Evolutionary conservation across 1,284 basidiomycete species (phyloP).

Genomic region (Malassezia nana): DNA sequence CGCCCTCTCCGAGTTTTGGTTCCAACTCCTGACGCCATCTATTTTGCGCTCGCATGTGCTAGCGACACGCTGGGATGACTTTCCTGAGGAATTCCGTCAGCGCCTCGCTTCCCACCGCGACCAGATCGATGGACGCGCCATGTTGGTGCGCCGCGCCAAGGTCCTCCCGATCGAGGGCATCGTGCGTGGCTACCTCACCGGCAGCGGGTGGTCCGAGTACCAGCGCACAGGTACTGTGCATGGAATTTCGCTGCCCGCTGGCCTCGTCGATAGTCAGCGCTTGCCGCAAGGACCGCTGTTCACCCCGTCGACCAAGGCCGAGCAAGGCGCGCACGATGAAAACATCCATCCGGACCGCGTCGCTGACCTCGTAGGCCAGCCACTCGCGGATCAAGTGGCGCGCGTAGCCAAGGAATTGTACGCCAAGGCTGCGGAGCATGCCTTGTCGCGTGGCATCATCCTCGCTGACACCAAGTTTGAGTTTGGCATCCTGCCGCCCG

Average conservation of each 20-base stretch:
- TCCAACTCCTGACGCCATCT: slow-evolving; percentile 57
- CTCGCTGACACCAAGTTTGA: slow-evolving; percentile 92
- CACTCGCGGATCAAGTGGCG: slow-evolving; percentile 60
- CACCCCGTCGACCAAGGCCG: slow-evolving; percentile 94
- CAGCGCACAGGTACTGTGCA: slow-evolving; percentile 79
- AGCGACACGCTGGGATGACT: slow-evolving; percentile 28
- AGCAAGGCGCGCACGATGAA: slow-evolving; percentile 86
- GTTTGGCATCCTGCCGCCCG: slow-evolving; percentile 58
- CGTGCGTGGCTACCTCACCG: slow-evolving; percentile 89
- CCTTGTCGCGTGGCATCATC: slow-evolving; percentile 70
- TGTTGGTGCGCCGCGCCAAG: slow-evolving; percentile 82
- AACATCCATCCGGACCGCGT: slow-evolving; percentile 82
- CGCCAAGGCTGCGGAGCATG: slow-evolving; percentile 66
- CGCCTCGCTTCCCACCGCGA: slow-evolving; percentile 23
- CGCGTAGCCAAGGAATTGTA: slow-evolving; percentile 62
- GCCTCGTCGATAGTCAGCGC: slow-evolving; percentile 71
- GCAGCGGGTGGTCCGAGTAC: slow-evolving; percentile 95
- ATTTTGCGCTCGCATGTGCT: slow-evolving; percentile 43
- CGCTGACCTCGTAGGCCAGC: slow-evolving; percentile 30
- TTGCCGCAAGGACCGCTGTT: slow-evolving; percentile 60
- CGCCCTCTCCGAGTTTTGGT: slow-evolving; percentile 88
- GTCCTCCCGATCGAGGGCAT: slow-evolving; percentile 94
- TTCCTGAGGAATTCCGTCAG: slow-evolving; percentile 27
- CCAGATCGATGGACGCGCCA: slow-evolving; percentile 70
- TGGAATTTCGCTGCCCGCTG: slow-evolving; percentile 65